Base-by-base conservation (phyloP, 2,329 filamentous ascomycete species). In the Hymenoscyphus scutula region DNA sequence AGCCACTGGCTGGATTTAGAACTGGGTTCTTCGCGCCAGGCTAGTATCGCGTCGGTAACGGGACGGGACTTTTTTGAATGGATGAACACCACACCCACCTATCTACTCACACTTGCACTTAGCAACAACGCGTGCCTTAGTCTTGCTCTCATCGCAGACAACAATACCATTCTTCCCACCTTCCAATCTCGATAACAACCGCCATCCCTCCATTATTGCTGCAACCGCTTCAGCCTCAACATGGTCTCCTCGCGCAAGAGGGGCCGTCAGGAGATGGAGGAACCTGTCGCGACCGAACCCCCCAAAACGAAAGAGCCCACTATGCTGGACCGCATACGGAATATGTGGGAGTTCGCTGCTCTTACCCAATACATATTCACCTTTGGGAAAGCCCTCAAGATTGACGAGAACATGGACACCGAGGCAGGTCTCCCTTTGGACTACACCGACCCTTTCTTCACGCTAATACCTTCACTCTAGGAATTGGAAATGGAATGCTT, bases 321-420 rank as follows among this genome's bases (percentile, higher is more conserved):
- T 19, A 70, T 86, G 60, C 80, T 96, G 30, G 79, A 86, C 63
- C 87, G 82, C 68, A 84, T 98, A 69, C 87, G 94, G 66, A 95
- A 91, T 74, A 92, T 91, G 83, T 98, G 94, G 93, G 90, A 97
- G 76, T 97, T 98, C 77, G 91, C 94, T 65, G 94, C 92, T 72
- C 80, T 98, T 7, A 92, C 89, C 78, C 94, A 99, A 77, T 99
- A 92, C 84, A 91, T 98, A 65, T 90, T 89, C 75, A 85, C 94
- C 48, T 99, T 99, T 76, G 93, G 94, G 65, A 88, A 89, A 71
- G 88, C 88, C 53, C 88, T 96, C 75, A 97, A 96, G 79, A 90
- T 98, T 68, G 89, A 95, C 70, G 90, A 96, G 66, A 87, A 89
- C 73, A 83, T 97, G 66, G 92, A 94, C 73, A 90, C 97, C 67